These are phyloP conservation scores for Psilocybe tampanensis DNA, from an alignment of 768 basidiomycete species.

Conservation along the genomic window DNA sequence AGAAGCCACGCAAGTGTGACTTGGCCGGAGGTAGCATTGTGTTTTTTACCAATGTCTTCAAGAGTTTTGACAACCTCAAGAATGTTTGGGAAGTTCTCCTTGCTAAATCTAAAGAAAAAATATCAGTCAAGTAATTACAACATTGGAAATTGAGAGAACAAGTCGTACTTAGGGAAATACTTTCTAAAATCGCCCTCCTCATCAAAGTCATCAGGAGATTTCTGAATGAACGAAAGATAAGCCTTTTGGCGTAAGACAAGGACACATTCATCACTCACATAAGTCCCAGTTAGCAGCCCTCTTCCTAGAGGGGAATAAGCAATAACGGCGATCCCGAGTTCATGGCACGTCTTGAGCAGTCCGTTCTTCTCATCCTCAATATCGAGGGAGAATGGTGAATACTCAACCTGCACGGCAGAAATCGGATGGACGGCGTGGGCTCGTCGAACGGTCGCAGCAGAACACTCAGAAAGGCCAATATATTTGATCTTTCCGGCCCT, in stretches of 20 bases:
- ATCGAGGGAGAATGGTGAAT: conserved; percentile 50
- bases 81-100: conserved; percentile 48
- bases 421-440: conserved; percentile 55
- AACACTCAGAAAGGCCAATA: conserved; percentile 56
- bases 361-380: conserved; percentile 46
- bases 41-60: conserved; percentile 34
- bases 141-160: neutral
- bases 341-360: conserved; percentile 44
- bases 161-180: neutral
- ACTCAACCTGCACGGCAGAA: conserved; percentile 51
- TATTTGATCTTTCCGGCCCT: conserved; percentile 47
- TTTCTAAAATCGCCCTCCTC: neutral
- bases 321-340: conserved; percentile 50
- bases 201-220: conserved; percentile 3
- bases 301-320: conserved; percentile 51
- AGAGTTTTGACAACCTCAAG: conserved; percentile 39
- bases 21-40: conserved; percentile 46
- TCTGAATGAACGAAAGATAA: neutral
- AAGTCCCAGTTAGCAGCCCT: neutral
- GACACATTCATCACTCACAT: neutral
- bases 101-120: conserved; percentile 26
- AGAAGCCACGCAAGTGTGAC: conserved; percentile 50
- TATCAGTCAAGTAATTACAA: neutral
- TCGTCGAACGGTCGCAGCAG: conserved; percentile 47
- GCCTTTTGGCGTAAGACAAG: neutral